Evolutionary conservation across 1,284 basidiomycete species (phyloP).

Genomic region (Fomitopsis palustris): DNA sequence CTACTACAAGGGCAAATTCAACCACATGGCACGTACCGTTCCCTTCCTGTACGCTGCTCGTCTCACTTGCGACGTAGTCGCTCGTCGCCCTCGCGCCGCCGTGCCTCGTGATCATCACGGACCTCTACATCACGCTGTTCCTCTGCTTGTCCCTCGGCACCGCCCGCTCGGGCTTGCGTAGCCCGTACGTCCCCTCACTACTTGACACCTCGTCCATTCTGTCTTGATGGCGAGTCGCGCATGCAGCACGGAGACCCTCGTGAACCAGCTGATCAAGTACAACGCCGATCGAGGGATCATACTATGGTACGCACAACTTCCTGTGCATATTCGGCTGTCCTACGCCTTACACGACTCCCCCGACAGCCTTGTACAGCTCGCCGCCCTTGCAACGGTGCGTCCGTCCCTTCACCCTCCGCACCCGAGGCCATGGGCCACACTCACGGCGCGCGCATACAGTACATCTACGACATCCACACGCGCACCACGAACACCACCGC

Average conservation of each 20-base stretch:
- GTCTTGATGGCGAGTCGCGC: not conserved
- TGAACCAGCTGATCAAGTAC: not conserved
- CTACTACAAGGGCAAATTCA: not conserved
- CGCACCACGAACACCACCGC: not conserved
- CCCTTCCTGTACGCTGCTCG: not conserved
- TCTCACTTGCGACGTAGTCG: not conserved
- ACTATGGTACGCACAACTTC: not conserved
- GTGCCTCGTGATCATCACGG: not conserved
- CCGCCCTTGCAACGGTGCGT: not conserved
- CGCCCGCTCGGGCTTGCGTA: not conserved
- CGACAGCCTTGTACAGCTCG: not conserved
- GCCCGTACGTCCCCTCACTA: not conserved
- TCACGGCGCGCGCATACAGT: not conserved
- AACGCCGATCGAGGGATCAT: not conserved
- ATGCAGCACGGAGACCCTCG: not conserved
- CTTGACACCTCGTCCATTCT: not conserved
- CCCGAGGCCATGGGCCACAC: not conserved
- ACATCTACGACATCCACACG: not conserved
- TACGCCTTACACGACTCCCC: too few species aligned
- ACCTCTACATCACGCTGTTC: not conserved
- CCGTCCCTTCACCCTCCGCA: not conserved
- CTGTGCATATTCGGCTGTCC: too few species aligned
- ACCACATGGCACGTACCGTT: not conserved
- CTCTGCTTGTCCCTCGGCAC: not conserved
- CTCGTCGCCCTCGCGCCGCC: not conserved